Base-by-base conservation (phyloP, 2,329 filamentous ascomycete species). In the Metarhizium sp. region DNA sequence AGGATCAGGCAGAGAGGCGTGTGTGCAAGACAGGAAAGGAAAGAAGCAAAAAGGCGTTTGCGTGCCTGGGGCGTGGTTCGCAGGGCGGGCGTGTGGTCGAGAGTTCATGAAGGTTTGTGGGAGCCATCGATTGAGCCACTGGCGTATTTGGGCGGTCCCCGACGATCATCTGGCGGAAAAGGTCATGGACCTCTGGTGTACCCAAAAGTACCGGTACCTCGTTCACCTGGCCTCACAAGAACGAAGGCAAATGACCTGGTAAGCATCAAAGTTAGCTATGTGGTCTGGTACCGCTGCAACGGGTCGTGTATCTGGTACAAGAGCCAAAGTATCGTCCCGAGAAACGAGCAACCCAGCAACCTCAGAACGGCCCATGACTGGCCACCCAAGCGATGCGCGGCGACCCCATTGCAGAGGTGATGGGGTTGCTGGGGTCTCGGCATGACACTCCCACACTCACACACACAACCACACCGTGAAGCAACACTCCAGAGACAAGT, bases 321-420 rank as follows among this genome's bases (percentile, higher is more conserved):
- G 5, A 20, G 7, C 6, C 2, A 3, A 53, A 29, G 55, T 53
- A 53, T 20, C 51, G 18, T 53, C 51, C 47, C 51, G 51, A 38
- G 32, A 52, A 54, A 54, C 57, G 54, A 58, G 52, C 54, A 54
- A 48, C 49, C 51, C 48, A 48, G 34, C 49, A 55, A 34, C 10
- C 38, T 16, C 14, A 40, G 38, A 14, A 40, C 38, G 25, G 50
- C 49, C 50, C 45, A 43, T 51, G n/a, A 53, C 42, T 47, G 49
- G 49, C 20, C 40, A 11, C 34, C 55, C 43, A 55, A 53, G 51
- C 57, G 57, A 59, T 59, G 57, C 57, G 57, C 57, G 57, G 57
- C 53, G 52, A 55, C 55, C 55, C 55, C 50, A 53, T 52, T 34
- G 25, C 25, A 50, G 32, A 46, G 38, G 47, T 29, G 45, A 48